Percentiles rank a stretch among this genome's conserved stretches.
Evolutionary conservation across 1,284 basidiomycete species (phyloP).

Genomic region (Crucibulum parvulum): DNA sequence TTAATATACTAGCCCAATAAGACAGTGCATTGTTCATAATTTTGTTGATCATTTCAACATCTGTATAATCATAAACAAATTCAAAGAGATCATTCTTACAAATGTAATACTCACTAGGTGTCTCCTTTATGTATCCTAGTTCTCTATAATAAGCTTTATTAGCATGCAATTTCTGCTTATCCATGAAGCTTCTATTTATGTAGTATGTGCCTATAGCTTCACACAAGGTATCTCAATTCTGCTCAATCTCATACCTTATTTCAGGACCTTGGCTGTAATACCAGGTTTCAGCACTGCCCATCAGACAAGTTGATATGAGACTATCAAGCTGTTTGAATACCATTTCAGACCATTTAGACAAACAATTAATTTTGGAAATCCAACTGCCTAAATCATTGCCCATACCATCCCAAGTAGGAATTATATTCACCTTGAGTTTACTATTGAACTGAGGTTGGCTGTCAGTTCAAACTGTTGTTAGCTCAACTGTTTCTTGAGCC

Average conservation of each 20-base stretch:
- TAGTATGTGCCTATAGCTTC: slow-evolving; percentile 27
- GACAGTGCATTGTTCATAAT: slow-evolving; percentile 30
- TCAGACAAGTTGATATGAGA: slow-evolving; percentile 17
- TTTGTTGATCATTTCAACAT: slow-evolving; percentile 30
- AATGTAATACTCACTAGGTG: slow-evolving; percentile 34
- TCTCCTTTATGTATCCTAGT: slow-evolving; percentile 20
- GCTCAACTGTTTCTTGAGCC: neutral
- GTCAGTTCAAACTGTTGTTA: neutral
- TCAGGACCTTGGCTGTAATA: slow-evolving; percentile 24
- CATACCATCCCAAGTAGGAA: slow-evolving; percentile 34
- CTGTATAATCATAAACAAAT: slow-evolving; percentile 7
- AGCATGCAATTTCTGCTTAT: slow-evolving; percentile 25
- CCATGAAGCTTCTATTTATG: slow-evolving; percentile 35
- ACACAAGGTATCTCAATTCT: slow-evolving; percentile 30
- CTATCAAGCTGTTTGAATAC: slow-evolving; percentile 22
- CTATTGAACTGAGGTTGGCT: slow-evolving; percentile 26
- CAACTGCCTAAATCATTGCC: slow-evolving; percentile 27
- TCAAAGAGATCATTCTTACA: slow-evolving; percentile 16
- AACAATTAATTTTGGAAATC: slow-evolving; percentile 24
- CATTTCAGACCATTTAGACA: slow-evolving; percentile 8
- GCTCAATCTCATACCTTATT: slow-evolving; percentile 11
- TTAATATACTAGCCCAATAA: too few species aligned
- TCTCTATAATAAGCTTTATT: slow-evolving; percentile 31
- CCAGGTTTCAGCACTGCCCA: slow-evolving; percentile 27
- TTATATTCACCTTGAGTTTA: slow-evolving; percentile 23